A percentile compares a stretch with the other conserved stretches of the same genome.
phyloP scores from a whole-genome alignment of 768 basidiomycete species.

The Phylloporus rhodoxanthus region DNA sequence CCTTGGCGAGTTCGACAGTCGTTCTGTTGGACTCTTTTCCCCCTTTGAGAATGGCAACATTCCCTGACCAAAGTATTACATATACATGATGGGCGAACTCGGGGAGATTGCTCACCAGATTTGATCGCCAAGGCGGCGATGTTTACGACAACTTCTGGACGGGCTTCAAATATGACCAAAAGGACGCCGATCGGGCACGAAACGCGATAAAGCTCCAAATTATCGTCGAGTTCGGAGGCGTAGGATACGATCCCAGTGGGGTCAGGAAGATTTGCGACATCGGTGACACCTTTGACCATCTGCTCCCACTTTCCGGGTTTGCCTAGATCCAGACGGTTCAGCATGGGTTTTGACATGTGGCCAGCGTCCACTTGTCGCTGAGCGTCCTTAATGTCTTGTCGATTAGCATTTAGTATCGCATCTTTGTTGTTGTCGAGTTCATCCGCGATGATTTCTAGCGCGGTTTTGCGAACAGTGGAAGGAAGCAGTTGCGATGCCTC shows the following conservation, averaged over 20 bases:
- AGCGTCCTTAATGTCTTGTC: slow-evolving; percentile 76
- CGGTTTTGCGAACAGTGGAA: slow-evolving; percentile 59
- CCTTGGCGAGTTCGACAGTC: slow-evolving; percentile 64
- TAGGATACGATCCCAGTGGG: slow-evolving; percentile 86
- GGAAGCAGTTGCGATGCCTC: slow-evolving; percentile 79
- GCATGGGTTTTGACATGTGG: slow-evolving; percentile 72
- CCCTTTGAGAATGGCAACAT: slow-evolving; percentile 95
- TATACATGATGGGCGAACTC: background rate
- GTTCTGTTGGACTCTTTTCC: slow-evolving; percentile 92
- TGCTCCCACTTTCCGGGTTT: slow-evolving; percentile 87
- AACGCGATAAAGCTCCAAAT: slow-evolving; percentile 84
- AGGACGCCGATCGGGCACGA: slow-evolving; percentile 96
- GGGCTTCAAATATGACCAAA: slow-evolving; percentile 93
- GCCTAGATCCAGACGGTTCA: slow-evolving; percentile 80
- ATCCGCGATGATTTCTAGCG: slow-evolving; percentile 62
- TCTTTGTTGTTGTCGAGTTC: slow-evolving; percentile 60
- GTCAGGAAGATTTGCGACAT: slow-evolving; percentile 80
- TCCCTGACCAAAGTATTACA: slow-evolving; percentile 48
- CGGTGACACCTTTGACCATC: slow-evolving; percentile 85
- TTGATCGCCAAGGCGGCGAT: slow-evolving; percentile 95
- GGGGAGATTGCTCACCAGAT: slow-evolving; percentile 56
- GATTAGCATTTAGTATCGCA: slow-evolving; percentile 76
- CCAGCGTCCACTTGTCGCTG: slow-evolving; percentile 74
- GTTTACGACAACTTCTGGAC: slow-evolving; percentile 97
- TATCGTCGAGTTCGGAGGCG: slow-evolving; percentile 84